These are phyloP conservation scores for Aspergillus versicolor DNA, from an alignment of 2,329 filamentous ascomycete genomes.

Conservation along the genomic window DNA sequence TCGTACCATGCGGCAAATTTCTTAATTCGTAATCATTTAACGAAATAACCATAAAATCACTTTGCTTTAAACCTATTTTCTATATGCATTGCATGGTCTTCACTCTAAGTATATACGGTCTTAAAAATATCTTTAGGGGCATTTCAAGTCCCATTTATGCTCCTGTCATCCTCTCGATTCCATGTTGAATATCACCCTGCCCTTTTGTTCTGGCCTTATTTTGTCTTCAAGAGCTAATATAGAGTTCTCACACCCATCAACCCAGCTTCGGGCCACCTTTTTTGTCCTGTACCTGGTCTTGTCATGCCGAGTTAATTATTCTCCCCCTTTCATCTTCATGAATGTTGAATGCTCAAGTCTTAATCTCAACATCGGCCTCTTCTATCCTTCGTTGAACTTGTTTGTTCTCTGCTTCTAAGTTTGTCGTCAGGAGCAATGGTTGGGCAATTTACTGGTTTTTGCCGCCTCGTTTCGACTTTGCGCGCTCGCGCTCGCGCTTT, in stretches of 20 bases:
- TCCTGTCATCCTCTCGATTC: background rate
- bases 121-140: background rate
- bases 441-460: slow-evolving; percentile 36
- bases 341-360: slow-evolving; percentile 32
- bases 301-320: background rate
- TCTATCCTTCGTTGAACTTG: background rate
- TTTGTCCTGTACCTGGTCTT: background rate
- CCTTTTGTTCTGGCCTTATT: background rate
- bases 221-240: background rate
- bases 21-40: background rate
- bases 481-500: slow-evolving; percentile 56
- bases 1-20: background rate
- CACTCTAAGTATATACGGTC: background rate
- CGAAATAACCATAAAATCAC: background rate
- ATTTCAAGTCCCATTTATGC: background rate
- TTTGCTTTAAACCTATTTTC: background rate
- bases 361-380: background rate
- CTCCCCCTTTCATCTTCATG: background rate
- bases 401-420: background rate
- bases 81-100: background rate
- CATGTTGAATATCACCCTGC: slow-evolving; percentile 10
- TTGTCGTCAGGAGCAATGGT: background rate
- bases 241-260: background rate
- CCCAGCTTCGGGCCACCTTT: background rate
- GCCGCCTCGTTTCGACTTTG: slow-evolving; percentile 36